phyloP scores from a whole-genome alignment of 192 early-diverging fungal genomes.

The Endogone sp. region DNA sequence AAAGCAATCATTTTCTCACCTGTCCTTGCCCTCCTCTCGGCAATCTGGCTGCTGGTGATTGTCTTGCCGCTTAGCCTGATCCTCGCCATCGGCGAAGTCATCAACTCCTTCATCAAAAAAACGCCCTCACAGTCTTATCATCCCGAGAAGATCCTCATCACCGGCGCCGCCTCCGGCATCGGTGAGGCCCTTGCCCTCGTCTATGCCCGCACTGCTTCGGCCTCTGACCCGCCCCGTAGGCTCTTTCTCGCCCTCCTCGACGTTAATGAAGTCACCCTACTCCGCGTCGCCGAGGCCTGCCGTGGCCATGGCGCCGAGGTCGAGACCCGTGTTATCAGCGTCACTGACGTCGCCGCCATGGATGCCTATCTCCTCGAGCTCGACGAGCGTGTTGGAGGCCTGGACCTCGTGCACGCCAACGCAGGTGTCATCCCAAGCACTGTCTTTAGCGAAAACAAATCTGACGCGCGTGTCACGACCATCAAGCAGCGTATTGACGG shows the following conservation, averaged over 20 bases:
- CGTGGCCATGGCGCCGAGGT: constrained; percentile 4
- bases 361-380: constrained; percentile 9
- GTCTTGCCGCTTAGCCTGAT: no score
- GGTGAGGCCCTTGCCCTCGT: constrained; percentile 18
- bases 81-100: no score
- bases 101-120: no score
- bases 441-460: neutral
- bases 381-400: constrained; percentile 11
- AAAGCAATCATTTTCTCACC: no score
- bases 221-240: neutral
- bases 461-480: constrained; percentile 1
- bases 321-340: constrained; percentile 10
- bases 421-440: constrained; percentile 12
- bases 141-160: constrained; percentile 18
- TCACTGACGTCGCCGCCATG: constrained; percentile 11
- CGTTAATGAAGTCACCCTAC: constrained; percentile 4
- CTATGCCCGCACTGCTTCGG: constrained; percentile 5
- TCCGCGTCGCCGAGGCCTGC: constrained; percentile 6
- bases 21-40: no score
- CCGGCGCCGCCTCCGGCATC: constrained; percentile 26
- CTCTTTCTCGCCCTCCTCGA: constrained; percentile 7
- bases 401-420: constrained; percentile 16
- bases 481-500: constrained; percentile 9
- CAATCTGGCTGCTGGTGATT: no score
- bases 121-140: no score